Percentiles rank a stretch among this genome's conserved stretches.
These are phyloP conservation scores for Mimosa pudica DNA, from an alignment of 306 rosid genomes.

Conservation along the genomic window DNA sequence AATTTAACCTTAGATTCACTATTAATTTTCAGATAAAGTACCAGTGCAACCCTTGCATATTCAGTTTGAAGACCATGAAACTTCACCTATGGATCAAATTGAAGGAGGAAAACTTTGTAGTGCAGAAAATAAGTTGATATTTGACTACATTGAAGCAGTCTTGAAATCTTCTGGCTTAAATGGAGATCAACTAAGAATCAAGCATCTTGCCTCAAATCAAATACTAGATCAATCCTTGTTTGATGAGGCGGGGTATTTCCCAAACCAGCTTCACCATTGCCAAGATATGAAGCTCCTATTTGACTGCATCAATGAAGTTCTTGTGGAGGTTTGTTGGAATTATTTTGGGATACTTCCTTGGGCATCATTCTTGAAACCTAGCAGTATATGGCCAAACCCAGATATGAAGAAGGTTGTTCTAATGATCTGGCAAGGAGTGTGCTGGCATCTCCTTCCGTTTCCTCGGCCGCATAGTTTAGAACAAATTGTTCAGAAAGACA, in stretches of 20 bases:
- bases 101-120: conserved; percentile 39
- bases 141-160: conserved; percentile 60
- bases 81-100: conserved; percentile 48
- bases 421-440: conserved; percentile 69
- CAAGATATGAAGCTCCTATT: conserved; percentile 67
- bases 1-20: conserved; percentile 36
- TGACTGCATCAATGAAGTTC: conserved; percentile 73
- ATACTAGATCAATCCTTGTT: conserved; percentile 66
- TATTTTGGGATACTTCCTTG: conserved; percentile 63
- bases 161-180: conserved; percentile 62
- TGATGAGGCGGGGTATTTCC: conserved; percentile 55
- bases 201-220: conserved; percentile 68
- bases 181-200: conserved; percentile 58
- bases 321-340: conserved; percentile 61
- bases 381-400: conserved; percentile 50
- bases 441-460: conserved; percentile 74
- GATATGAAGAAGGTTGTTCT: conserved; percentile 47
- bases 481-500: conserved; percentile 83
- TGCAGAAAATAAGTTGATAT: conserved; percentile 63
- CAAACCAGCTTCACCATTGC: conserved; percentile 57
- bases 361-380: conserved; percentile 56
- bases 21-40: conserved; percentile 50
- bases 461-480: conserved; percentile 78
- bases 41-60: conserved; percentile 59
- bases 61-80: conserved; percentile 65